Evolutionary conservation across 2,329 filamentous ascomycete species (phyloP).

Genomic region (Botrytis aclada): DNA sequence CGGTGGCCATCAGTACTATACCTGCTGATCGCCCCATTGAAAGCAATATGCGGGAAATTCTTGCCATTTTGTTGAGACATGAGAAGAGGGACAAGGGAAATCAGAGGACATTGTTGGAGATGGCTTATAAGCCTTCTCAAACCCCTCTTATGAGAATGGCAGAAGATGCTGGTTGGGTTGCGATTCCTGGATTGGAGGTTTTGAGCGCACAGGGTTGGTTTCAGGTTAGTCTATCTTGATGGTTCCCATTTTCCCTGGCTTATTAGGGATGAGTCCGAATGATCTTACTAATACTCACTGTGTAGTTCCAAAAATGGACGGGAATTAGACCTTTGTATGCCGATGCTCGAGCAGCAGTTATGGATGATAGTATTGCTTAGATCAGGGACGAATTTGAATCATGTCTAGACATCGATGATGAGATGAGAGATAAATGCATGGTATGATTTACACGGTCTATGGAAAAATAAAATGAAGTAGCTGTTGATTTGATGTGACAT

Average conservation of each 20-base stretch:
- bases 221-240: conserved; percentile 58
- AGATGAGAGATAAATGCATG: not conserved
- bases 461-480: not conserved
- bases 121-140: conserved; percentile 89
- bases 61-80: conserved; percentile 53
- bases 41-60: conserved; percentile 59
- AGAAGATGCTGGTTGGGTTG: conserved; percentile 72
- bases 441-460: not conserved
- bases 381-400: not conserved
- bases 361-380: conserved; percentile 34
- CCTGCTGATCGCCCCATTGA: conserved; percentile 87
- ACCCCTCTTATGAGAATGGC: conserved; percentile 86
- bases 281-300: not conserved
- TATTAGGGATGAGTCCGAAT: conserved; percentile 26
- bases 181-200: conserved; percentile 84
- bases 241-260: not conserved
- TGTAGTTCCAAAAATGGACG: conserved; percentile 78
- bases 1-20: conserved; percentile 83
- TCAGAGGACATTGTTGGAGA: conserved; percentile 72
- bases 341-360: conserved; percentile 61
- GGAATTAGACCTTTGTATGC: conserved; percentile 71
- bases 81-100: conserved; percentile 36
- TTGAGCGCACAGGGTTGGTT: conserved; percentile 85
- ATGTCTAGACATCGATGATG: not conserved
- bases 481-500: not conserved